Base-by-base conservation (phyloP, 805 yeast genomes). In the baker's yeast (Saccharomyces cerevisiae) region DNA sequence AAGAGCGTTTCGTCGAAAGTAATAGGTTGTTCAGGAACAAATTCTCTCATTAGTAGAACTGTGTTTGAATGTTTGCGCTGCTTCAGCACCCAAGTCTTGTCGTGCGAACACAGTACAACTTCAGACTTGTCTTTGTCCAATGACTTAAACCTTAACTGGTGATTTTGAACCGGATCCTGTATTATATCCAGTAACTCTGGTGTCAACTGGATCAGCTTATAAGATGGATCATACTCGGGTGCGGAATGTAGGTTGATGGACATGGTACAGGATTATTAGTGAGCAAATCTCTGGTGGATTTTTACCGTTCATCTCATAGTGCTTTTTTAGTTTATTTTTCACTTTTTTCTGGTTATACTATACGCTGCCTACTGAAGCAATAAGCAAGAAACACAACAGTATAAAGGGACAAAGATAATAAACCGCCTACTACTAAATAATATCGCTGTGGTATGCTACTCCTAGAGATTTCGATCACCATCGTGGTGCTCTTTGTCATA, bases 1-100 rank as follows among this genome's bases (percentile, higher is more conserved):
- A 69, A 13, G 67, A 59, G 57, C 0, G 73, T 52, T 14, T 58
- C 32, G 53, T 59, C 49, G 24, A 22, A 41, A n/a, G 46, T 29
- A 9, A 54, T 41, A 14, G 55, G 50, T 4, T 57, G 62, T 13
- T 58, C 63, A 1, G 69, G 65, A 5, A 56, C 55, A 55, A 64
- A 64, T 32, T 62, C 67, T 11, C 67, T 67, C 65, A 81, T 65
- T 24, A 90, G 57, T 59, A 89, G 66, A n/a, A 87, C 83, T 4
- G 92, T 79, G 67, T 92, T 90, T 6, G 97, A 87, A 68, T 92
- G 97, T 65, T 89, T 88, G 73, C 87, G 84, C 62, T 86, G 91
- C 51, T 89, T 76, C 17, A 90, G 61, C 48, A 75, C 73, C 79
- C 81, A 90, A 0, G 96, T 86, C 51, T 74, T 68, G 29, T 70